Evolutionary conservation across 2,329 filamentous ascomycete species (phyloP).

Genomic region (Aspergillus flavus): DNA sequence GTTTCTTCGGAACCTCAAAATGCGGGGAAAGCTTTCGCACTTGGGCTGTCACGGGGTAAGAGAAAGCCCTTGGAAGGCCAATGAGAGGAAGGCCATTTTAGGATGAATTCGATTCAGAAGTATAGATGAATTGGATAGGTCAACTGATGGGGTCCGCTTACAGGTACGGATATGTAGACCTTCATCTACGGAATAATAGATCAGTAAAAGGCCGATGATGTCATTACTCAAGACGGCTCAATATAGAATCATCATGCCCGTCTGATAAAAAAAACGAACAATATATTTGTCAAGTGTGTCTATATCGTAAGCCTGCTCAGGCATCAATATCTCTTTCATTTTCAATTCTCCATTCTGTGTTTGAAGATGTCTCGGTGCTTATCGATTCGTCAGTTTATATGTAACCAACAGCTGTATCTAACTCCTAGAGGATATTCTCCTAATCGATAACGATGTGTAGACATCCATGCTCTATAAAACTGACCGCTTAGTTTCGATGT

Average conservation of each 20-base stretch:
- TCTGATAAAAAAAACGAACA: neutral
- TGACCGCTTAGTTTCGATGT: neutral
- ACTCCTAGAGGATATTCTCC: neutral
- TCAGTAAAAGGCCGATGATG: neutral
- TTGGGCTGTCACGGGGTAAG: neutral
- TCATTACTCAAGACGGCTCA: neutral
- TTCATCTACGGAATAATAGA: neutral
- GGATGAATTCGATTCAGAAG: neutral
- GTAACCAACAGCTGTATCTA: neutral
- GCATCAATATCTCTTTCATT: neutral
- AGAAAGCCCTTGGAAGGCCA: neutral
- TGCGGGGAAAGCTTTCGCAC: constrained; percentile 5
- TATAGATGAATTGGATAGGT: neutral
- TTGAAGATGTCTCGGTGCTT: neutral
- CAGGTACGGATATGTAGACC: neutral
- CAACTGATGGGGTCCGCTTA: neutral
- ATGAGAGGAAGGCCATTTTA: neutral
- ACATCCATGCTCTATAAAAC: neutral
- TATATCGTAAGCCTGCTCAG: neutral
- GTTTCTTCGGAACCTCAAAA: neutral
- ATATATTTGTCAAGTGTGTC: neutral
- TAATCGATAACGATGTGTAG: neutral
- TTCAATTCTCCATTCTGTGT: neutral
- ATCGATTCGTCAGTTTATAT: neutral
- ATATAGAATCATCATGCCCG: neutral